These are phyloP conservation scores for Chaetomiaceae sp. DNA, from an alignment of 2,329 filamentous ascomycete species.

Conservation along the genomic window DNA sequence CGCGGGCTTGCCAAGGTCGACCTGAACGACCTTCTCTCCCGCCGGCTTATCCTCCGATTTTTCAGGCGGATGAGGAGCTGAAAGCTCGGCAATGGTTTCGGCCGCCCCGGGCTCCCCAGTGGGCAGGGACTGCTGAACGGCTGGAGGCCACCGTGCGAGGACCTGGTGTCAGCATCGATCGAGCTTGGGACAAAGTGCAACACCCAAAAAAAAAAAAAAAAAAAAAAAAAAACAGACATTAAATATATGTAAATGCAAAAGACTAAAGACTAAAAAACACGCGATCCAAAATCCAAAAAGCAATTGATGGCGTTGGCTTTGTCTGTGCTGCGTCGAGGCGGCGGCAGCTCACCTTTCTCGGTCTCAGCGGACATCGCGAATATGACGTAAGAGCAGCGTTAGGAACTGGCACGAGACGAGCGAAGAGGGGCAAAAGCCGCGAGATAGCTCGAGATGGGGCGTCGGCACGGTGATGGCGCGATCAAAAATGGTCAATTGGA, in stretches of 20 bases:
- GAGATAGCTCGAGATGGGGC: neutral
- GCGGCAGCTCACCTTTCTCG: conserved; percentile 24
- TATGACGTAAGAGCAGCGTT: conserved; percentile 28
- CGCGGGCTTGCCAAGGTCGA: neutral
- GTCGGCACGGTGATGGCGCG: neutral
- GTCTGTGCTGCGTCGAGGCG: neutral
- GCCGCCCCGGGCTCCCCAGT: conserved; percentile 5
- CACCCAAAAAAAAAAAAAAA: too few relatives aligned
- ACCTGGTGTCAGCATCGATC: conserved; percentile 1
- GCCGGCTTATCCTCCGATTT: neutral
- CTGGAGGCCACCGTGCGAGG: neutral
- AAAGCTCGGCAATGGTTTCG: conserved; percentile 9
- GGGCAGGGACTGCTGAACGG: conserved; percentile 6
- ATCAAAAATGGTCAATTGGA: neutral
- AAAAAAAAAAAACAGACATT: neutral
- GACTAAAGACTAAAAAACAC: too few relatives aligned
- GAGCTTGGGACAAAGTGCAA: too few relatives aligned
- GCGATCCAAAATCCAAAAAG: neutral
- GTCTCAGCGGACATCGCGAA: conserved; percentile 25
- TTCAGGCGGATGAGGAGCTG: conserved; percentile 3
- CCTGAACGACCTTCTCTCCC: neutral
- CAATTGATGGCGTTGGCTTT: neutral
- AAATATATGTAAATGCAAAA: too few relatives aligned
- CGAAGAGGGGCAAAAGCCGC: neutral
- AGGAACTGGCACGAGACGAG: conserved; percentile 5